Evolutionary conservation across 208 protist species (phyloP), one percentile per base, ranked within the genome.

Genomic region (Trypanosoma rangeli): DNA sequence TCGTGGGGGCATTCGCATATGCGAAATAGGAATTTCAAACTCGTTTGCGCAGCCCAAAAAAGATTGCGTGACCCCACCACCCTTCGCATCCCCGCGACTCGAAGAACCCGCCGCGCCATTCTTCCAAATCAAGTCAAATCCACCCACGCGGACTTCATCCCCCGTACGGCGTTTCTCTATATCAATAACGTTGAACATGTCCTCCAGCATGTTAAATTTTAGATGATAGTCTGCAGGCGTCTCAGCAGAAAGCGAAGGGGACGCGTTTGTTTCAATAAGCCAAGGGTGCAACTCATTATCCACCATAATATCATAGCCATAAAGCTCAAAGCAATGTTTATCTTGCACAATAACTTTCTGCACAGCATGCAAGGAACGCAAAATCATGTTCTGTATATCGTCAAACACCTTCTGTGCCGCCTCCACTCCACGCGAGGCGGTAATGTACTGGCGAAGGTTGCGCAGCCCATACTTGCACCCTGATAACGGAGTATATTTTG

Each of bases 121-220:
- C 48, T 76, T 68, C 85, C 87, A 96, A 67, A 97, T 96, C 1
- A 96, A 67, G 63, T 97, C 93, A 65, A 97, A 97, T 16, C 93
- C 93, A 46, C 93, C 93, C 9, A 96, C 73, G 4, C 93, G 88
- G 54, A 78, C 71, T 74, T 95, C 90, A 13, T 89, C 85, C 0
- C 90, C 89, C 18, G 62, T 82, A 3, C 84, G 84, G 1, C 90
- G 84, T 35, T 81, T 80, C 73, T 97, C 90, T 72, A 97, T 64
- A 50, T 97, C 93, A 48, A 97, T 74, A 13, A 97, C 84, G 64
- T 94, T 93, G 58, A 97, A 92, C 86, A 96, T 94, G 74, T 97
- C 90, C 18, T 98, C 73, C 22, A 99, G 79, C 70, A 99, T 71
- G 74, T 94, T 96, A 55, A 91, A 97, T 80, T 99, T 99, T 62